phyloP scores from a whole-genome alignment of 2,329 filamentous ascomycete genomes.

The Aspergillus intermedius region DNA sequence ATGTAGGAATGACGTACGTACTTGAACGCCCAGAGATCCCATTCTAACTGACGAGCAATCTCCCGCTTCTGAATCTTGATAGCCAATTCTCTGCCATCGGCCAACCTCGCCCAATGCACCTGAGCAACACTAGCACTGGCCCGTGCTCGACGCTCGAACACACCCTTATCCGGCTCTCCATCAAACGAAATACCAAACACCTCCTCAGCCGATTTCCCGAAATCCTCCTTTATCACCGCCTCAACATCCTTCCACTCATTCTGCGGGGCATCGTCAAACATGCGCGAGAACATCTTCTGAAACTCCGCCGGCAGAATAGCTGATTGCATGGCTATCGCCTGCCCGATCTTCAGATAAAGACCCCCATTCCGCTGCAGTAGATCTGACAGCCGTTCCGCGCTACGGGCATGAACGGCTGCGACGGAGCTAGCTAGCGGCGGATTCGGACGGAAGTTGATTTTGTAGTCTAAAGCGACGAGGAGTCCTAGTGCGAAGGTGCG shows the following conservation, averaged over 20 bases:
- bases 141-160: constrained; percentile 65
- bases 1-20: constrained; percentile 32
- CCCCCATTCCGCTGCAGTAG: constrained; percentile 82
- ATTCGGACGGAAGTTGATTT: constrained; percentile 83
- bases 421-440: constrained; percentile 69
- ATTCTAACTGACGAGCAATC: constrained; percentile 82
- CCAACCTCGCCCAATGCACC: constrained; percentile 85
- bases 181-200: constrained; percentile 85
- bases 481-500: constrained; percentile 77
- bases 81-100: constrained; percentile 84
- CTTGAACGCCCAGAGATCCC: constrained; percentile 96
- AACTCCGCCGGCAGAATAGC: constrained; percentile 90
- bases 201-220: constrained; percentile 76
- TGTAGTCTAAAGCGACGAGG: constrained; percentile 84
- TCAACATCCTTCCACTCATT: constrained; percentile 82
- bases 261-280: constrained; percentile 98
- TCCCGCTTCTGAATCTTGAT: constrained; percentile 96
- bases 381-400: constrained; percentile 74
- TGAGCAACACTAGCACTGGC: constrained; percentile 88
- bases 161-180: constrained; percentile 55
- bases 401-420: constrained; percentile 71
- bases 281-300: constrained; percentile 87
- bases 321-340: constrained; percentile 97
- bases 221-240: constrained; percentile 79
- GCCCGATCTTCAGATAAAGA: constrained; percentile 93